Base-by-base conservation (phyloP, 2,329 filamentous ascomycete species). In the Zasmidium citrigriseum region DNA sequence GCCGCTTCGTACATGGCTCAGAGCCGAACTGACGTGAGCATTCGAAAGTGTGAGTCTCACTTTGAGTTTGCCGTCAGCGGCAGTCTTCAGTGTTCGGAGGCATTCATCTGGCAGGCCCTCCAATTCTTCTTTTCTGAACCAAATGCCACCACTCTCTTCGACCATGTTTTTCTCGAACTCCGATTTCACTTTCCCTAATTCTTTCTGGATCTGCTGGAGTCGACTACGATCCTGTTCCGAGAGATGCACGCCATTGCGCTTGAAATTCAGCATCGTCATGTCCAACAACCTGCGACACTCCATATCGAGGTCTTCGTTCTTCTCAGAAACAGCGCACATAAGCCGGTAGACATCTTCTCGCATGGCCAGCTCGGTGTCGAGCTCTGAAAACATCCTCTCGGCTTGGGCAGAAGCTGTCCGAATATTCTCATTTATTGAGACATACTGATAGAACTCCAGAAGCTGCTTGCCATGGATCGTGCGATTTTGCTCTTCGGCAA, bases 371-470 rank as follows among this genome's bases (percentile, higher is more conserved):
- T 47, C 45, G 20, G 7, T 24, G 10, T 24, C 20, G 20, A 47
- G 22, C 3, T 22, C 20, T 12, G 45, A 12, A 38, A 57, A 57
- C 2, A 46, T 18, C 18, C 25, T 22, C 20, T 25, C 48, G n/a
- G 54, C 48, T 16, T 46, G n/a, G n/a, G 16, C 7, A 12, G 54
- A 51, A 16, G 54, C 46, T 16, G 27, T 24, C 18, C 54, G 54
- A 14, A 57, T 23, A 14, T 25, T 22, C 2, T 44, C 47, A 29
- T 57, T 29, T 25, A 10, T 10, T 12, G 29, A 52, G 29, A 57
- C 48, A n/a, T n/a, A 25, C 4, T 29, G 22, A 34, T 57, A 52
- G 54, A 57, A 57, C 16, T 57, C 48, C 18, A 57, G 52, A 47
- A 52, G 14, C 27, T 57, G 54, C 14, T 25, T 25, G 11, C 51